Conservation (phyloP, 306 rosid genomes). For the Rosa multiflora region DNA sequence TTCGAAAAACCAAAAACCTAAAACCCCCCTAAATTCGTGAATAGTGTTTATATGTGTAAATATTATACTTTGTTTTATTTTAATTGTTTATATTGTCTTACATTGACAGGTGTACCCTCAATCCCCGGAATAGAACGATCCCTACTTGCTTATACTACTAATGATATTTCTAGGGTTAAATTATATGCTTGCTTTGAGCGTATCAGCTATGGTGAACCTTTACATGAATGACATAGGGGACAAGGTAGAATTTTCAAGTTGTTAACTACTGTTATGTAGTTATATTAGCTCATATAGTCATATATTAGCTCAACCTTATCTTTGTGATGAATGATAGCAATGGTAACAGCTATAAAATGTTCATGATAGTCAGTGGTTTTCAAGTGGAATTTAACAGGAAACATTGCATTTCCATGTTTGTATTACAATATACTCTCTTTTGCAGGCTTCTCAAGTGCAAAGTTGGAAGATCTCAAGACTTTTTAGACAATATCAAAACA, state of each 20-base stretch:
- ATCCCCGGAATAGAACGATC: no score
- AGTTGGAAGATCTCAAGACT: constrained; percentile 43
- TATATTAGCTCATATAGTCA: no score
- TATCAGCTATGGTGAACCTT: constrained; percentile 69
- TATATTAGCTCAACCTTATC: no score
- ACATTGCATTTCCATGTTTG: constrained; percentile 11
- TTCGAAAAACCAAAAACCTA: no score
- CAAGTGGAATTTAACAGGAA: constrained; percentile 18
- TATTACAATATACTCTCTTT: constrained; percentile 15
- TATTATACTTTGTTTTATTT: no score
- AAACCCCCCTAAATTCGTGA: no score
- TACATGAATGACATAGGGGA: constrained; percentile 97
- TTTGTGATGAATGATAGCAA: constrained; percentile 28
- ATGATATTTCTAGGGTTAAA: no score
- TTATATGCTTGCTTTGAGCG: no score
- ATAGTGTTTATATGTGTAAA: no score
- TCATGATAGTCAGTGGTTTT: background rate
- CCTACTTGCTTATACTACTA: no score
- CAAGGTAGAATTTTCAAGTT: constrained; percentile 52
- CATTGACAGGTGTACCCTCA: no score
- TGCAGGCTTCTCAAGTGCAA: constrained; percentile 58
- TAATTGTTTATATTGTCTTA: no score
- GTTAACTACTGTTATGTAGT: background rate
- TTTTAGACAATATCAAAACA: constrained; percentile 30
- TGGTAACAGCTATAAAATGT: constrained; percentile 38